Evolutionary conservation across 306 rosid species (phyloP).

Genomic region (Medicago ruthenica): DNA sequence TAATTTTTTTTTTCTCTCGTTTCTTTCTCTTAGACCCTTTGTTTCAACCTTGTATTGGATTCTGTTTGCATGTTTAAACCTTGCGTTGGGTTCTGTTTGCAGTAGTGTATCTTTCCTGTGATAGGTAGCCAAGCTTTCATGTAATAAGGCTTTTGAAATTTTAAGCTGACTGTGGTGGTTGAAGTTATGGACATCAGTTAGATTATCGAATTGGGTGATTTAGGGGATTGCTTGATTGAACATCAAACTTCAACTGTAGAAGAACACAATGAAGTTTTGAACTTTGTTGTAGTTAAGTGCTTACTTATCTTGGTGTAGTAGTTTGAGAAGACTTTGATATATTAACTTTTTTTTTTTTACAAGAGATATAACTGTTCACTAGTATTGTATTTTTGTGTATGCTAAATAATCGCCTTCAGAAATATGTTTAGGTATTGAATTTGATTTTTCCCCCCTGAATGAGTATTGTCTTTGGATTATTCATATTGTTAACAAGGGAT

Average conservation of each 20-base stretch:
- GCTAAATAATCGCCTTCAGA: neutral
- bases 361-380: neutral
- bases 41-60: slow-evolving; percentile 26
- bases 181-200: slow-evolving; percentile 21
- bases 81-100: slow-evolving; percentile 15
- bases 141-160: slow-evolving; percentile 3
- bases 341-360: too few species aligned
- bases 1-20: neutral
- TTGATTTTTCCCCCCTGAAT: neutral
- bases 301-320: neutral
- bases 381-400: neutral
- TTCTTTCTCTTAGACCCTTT: neutral
- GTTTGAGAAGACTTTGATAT: slow-evolving; percentile 13
- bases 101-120: neutral
- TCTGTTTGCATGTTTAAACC: neutral
- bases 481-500: neutral
- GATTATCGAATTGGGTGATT: slow-evolving; percentile 15
- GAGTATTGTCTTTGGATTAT: slow-evolving; percentile 27
- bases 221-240: neutral
- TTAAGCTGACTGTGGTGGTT: slow-evolving; percentile 14
- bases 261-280: neutral
- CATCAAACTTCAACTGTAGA: slow-evolving; percentile 5
- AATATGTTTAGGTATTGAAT: slow-evolving; percentile 3
- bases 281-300: slow-evolving; percentile 24
- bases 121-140: neutral